Evolutionary conservation across 2,329 filamentous ascomycete species (phyloP), one percentile per base, ranked within the genome.

Genomic region (Xylariaceae sp.): DNA sequence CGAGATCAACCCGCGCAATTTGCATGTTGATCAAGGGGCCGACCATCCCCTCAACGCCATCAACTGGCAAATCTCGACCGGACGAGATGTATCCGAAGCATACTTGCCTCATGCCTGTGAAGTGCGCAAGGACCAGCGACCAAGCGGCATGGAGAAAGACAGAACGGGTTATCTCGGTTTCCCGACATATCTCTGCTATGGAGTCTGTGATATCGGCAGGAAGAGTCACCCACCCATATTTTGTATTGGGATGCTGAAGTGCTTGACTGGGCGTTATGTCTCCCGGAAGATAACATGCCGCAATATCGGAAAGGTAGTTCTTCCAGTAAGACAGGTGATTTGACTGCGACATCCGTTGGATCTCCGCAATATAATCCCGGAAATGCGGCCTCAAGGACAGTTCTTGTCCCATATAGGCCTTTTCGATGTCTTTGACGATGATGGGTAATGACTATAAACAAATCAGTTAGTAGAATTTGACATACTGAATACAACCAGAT

Each of bases 11-110:
- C 9, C 41, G 48, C 8, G 13, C 16, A 18, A 51, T 36, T 9
- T 36, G 41, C 30, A 51, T 22, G 21, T 51, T 45, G 41, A 51
- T 51, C 32, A 51, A 19, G 16, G 48, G 41, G 15, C 29, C 41
- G 21, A 45, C 34, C 8, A 51, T 22, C 12, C 45, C 41, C 13
- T 45, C 48, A 18, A 40, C 21, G 18, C 32, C 32, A 30, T 26
- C 48, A 39, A 51, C 21, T 29, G 48, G 40, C 5, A 50, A 15
- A 32, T 50, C 40, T 9, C 48, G 39, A 9, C 48, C 48, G 10
- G 48, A 50, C n/a, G 40, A 18, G 9, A 50, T 15, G 30, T 50
- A 50, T 7, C 48, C 48, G n/a, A 50, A 50, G 18, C 48, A 44
- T 3, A 21, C 40, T 7, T 43, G 12, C 26, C 29, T 29, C 16